Percentiles rank a stretch among this genome's conserved stretches.
phyloP scores from a whole-genome alignment of 306 rosid species.

The Oemleria cerasiformis region DNA sequence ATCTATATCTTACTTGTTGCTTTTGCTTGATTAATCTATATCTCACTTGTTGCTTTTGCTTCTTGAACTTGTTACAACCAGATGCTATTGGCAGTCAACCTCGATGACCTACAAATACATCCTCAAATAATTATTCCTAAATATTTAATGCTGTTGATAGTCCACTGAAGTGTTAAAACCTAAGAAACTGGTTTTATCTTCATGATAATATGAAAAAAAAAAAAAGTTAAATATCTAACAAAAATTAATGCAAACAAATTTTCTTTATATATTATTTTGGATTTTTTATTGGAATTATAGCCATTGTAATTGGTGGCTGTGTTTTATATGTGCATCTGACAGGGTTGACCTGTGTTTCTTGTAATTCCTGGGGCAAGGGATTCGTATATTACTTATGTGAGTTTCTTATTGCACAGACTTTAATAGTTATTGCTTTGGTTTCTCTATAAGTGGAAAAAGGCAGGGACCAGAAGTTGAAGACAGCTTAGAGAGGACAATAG shows the following conservation, averaged over 20 bases:
- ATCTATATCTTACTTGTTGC: no score
- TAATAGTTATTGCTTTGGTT: not conserved
- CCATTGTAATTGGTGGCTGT: not conserved
- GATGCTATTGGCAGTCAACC: no score
- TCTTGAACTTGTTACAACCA: no score
- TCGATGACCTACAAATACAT: no score
- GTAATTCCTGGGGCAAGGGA: not conserved
- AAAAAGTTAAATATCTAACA: not conserved
- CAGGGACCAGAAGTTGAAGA: not conserved
- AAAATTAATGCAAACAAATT: not conserved
- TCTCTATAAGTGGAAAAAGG: not conserved
- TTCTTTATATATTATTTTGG: not conserved
- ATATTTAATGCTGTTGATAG: not conserved
- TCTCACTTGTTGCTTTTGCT: no score
- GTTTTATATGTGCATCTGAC: not conserved
- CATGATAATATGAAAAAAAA: not conserved
- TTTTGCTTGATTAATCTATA: no score
- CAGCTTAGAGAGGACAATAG: not conserved
- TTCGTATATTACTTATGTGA: not conserved
- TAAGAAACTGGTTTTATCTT: not conserved
- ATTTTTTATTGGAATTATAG: not conserved
- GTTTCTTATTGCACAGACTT: not conserved
- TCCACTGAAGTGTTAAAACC: not conserved
- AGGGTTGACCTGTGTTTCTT: not conserved
- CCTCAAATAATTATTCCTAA: no score